These are phyloP conservation scores for Mitragyna speciosa DNA, from an alignment of 257 asterid genomes.

Conservation along the genomic window DNA sequence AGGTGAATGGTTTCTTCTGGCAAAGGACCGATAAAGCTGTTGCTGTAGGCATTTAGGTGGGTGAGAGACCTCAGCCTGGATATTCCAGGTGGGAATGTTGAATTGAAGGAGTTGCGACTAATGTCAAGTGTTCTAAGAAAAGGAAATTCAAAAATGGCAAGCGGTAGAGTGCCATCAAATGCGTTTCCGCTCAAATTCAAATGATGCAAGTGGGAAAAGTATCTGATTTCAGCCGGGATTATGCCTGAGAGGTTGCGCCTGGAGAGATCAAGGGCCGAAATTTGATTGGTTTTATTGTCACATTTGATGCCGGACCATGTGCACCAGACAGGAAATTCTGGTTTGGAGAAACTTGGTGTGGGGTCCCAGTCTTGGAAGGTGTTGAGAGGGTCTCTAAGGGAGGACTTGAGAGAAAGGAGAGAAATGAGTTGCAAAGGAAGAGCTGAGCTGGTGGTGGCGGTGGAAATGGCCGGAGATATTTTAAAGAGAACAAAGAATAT, in stretches of 20 bases:
- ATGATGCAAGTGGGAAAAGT: constrained; percentile 48
- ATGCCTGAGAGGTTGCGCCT: constrained; percentile 69
- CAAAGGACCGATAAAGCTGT: constrained; percentile 63
- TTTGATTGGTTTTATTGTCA: constrained; percentile 41
- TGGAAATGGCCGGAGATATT: constrained; percentile 15
- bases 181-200: constrained; percentile 74
- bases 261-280: constrained; percentile 64
- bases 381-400: constrained; percentile 60
- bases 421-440: constrained; percentile 50
- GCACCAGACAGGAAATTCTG: constrained; percentile 61
- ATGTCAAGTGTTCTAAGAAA: constrained; percentile 62
- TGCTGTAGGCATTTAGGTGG: constrained; percentile 66
- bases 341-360: constrained; percentile 30
- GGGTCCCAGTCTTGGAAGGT: constrained; percentile 71
- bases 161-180: constrained; percentile 54
- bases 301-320: constrained; percentile 76
- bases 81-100: constrained; percentile 59
- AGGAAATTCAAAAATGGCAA: constrained; percentile 53
- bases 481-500: constrained; percentile 23
- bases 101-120: constrained; percentile 63
- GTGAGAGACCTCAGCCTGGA: constrained; percentile 57
- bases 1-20: constrained; percentile 56
- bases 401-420: constrained; percentile 62
- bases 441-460: constrained; percentile 19
- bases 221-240: constrained; percentile 45